Base-by-base conservation (phyloP, 805 yeast genomes). In the Candida sithepensis region DNA sequence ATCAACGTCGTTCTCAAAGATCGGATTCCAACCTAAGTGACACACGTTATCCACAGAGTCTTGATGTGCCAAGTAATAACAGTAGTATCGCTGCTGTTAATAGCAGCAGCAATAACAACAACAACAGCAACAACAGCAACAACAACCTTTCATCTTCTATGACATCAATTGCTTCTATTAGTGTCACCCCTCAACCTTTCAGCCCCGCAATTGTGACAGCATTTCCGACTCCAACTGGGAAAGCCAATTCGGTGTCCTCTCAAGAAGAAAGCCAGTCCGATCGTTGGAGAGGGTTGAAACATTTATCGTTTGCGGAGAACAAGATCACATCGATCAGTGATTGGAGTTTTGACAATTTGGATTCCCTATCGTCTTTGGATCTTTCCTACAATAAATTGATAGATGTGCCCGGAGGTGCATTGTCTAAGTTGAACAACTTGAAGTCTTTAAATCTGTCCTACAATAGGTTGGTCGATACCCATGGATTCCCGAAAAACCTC, bases 401-500 rank as follows among this genome's bases (percentile, higher is more conserved):
- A 21, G 62, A 64, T 8, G 55, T 82, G 9, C 87, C 88, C 0
- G 65, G 66, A n/a, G 57, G 47, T 6, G 81, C 85, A 3, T 67
- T 83, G 39, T 69, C 74, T 14, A 72, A 73, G 41, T 69, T 82
- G 33, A 54, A 63, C 2, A 73, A 71, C 57, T 60, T 80, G 51
- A 78, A 75, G 53, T 77, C 78, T 45, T 67, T 80, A 47, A 80
- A 80, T 53, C 59, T 80, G 30, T 77, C 83, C 3, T 72, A 72
- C 52, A 80, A 80, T 58, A 60, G 71, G 45, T 60, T 79, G 55
- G 54, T 41, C 30, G 71, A 53, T 7, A 53, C 66, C 0, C 51
- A 52, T 26, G 50, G 54, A 6, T 59, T 70, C 28, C 71, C 79
- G 10, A 70, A 67, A 41, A 70, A 70, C 22, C 62, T 80, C 32